phyloP scores from a whole-genome alignment of 495 filamentous ascomycete species.

The Oidiodendron maius region DNA sequence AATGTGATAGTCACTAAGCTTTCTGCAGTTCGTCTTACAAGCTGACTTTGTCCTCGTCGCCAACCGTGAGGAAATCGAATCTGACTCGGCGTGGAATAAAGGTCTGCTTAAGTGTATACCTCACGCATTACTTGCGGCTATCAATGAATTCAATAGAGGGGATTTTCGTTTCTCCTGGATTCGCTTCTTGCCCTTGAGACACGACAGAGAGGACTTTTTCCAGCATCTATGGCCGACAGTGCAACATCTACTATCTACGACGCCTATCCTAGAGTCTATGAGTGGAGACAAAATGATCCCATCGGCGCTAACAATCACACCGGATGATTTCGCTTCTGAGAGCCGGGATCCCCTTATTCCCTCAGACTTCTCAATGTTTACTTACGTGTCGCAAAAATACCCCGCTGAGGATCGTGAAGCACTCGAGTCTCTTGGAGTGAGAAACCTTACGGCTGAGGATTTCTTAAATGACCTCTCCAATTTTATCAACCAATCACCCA shows the following conservation, averaged over 20 bases:
- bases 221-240: not conserved
- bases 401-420: not conserved
- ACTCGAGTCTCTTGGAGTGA: not conserved
- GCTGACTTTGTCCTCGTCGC: slow-evolving; percentile 19
- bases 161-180: slow-evolving; percentile 9
- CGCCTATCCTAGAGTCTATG: not conserved
- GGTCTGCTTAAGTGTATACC: not conserved
- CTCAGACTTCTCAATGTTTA: not conserved
- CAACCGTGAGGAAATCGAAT: slow-evolving; percentile 18
- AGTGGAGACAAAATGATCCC: not conserved
- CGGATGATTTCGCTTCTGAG: not conserved
- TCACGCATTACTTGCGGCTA: not conserved
- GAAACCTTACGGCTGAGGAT: not conserved
- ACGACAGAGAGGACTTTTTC: not conserved
- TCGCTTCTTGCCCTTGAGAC: slow-evolving; percentile 1
- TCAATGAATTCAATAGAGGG: not conserved
- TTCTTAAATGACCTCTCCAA: not conserved
- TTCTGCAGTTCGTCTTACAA: slow-evolving; percentile 20
- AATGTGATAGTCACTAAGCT: slow-evolving; percentile 1
- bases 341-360: not conserved
- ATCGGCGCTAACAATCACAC: not conserved
- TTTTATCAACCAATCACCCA: not conserved
- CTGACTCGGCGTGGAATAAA: slow-evolving; percentile 1
- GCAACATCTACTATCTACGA: not conserved
- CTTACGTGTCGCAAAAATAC: not conserved